Percentiles rank a stretch among this genome's conserved stretches.
Conservation (phyloP, 140 eudicot genomes). For the Bidens hawaiensis region DNA sequence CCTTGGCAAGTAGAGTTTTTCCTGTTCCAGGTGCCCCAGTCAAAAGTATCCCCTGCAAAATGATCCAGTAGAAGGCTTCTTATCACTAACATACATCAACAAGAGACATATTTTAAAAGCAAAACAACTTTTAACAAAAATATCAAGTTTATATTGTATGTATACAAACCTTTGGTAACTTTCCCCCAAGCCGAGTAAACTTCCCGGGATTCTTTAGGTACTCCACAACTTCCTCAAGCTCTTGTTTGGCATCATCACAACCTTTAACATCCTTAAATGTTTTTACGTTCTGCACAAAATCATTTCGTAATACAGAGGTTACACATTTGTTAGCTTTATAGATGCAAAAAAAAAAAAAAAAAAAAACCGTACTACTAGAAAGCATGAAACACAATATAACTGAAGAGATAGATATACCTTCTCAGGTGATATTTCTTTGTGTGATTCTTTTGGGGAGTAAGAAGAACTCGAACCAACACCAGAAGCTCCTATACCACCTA, state of each 20-base stretch:
- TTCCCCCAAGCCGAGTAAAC: conserved; percentile 77
- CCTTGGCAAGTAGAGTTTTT: no score
- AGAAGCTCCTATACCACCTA: conserved; percentile 90
- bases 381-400: neutral
- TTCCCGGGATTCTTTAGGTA: conserved; percentile 49
- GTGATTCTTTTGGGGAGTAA: conserved; percentile 73
- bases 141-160: neutral
- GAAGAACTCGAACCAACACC: conserved; percentile 94
- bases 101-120: neutral
- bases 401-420: conserved; percentile 44
- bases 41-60: no score
- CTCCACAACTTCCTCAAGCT: no score
- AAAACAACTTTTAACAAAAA: neutral
- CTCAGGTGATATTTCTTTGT: conserved; percentile 79
- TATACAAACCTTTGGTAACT: conserved; percentile 79
- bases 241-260: no score
- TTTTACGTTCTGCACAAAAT: conserved; percentile 70
- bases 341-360: neutral
- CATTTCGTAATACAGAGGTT: conserved; percentile 12
- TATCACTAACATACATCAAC: neutral
- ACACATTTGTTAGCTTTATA: neutral
- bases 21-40: no score
- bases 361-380: no score
- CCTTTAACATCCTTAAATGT: conserved; percentile 94
- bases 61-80: conserved; percentile 4